Base-by-base conservation (phyloP, 2,329 filamentous ascomycete genomes). In the Thielaviopsis punctulata region DNA sequence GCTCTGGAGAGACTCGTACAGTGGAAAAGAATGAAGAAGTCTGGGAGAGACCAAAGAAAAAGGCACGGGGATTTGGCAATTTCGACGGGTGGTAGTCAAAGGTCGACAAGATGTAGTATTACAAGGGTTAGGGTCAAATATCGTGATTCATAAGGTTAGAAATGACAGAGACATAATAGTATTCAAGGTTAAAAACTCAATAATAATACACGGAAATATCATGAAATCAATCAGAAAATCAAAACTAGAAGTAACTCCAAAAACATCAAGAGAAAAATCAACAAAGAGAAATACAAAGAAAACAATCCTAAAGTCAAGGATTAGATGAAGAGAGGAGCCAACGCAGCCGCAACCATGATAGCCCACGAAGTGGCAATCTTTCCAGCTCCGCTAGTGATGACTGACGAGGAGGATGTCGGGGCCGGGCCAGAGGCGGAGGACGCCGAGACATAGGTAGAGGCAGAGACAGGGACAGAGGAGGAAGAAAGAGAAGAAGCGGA, bases 1-100 rank as follows among this genome's bases (percentile, higher is more conserved):
- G 58, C 58, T 13, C n/a, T n/a, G n/a, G n/a, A n/a, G 30, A 33
- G 30, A 36, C 12, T 7, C 13, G n/a, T 12, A n/a, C 30, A n/a
- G 30, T 15, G 30, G 9, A 3, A 36, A 15, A 36, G 30, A 36
- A 12, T 4, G 30, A n/a, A n/a, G 12, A 36, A n/a, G 30, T n/a
- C 4, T 36, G 30, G 30, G 30, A 36, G n/a, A 15, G 44, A 52
- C 61, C 23, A 57, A 63, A 49, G 57, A 58, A 46, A 64, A 53
- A 51, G 30, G n/a, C 33, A 4, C 39, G 51, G 12, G 88, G 87
- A 0, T 98, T 96, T 72, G 89, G 90, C 2, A 94, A 95, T 66
- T 98, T 98, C 65, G 89, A 95, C 66, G 77, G 71, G 36, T 98
- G 92, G 90, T 95, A 70, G 69, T 53, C 10, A 27, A 10, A n/a